Conservation (phyloP, 805 yeast species). For the Wickerhamiella siamensis region DNA sequence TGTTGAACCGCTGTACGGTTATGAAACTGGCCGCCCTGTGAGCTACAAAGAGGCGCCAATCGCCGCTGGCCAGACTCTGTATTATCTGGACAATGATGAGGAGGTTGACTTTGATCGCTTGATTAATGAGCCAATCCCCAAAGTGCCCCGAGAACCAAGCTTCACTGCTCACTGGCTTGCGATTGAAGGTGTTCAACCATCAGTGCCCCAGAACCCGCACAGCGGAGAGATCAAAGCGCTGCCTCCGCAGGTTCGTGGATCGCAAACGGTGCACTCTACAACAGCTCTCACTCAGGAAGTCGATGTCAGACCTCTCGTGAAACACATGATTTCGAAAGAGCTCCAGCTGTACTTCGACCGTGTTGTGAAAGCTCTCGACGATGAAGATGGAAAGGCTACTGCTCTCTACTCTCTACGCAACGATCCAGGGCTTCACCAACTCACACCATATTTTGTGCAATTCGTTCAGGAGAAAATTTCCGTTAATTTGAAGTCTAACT, state of each 20-base stretch:
- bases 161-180: constrained; percentile 93
- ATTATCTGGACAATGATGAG: constrained; percentile 76
- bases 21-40: constrained; percentile 40
- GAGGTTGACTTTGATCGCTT: constrained; percentile 89
- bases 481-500: constrained; percentile 54
- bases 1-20: constrained; percentile 57
- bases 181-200: constrained; percentile 96
- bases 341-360: constrained; percentile 86
- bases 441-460: constrained; percentile 92
- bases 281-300: constrained; percentile 34
- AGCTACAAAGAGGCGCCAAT: constrained; percentile 77
- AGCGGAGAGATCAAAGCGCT: constrained; percentile 55
- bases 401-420: constrained; percentile 73
- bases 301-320: constrained; percentile 77
- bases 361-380: constrained; percentile 62
- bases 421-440: constrained; percentile 93
- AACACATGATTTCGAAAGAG: constrained; percentile 89
- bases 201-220: constrained; percentile 91
- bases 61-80: constrained; percentile 85
- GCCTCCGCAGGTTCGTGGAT: constrained; percentile 72
- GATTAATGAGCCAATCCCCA: constrained; percentile 87
- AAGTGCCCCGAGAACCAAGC: constrained; percentile 82
- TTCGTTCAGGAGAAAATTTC: constrained; percentile 93
- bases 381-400: constrained; percentile 34
- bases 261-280: constrained; percentile 52